Evolutionary conservation across 805 yeast species (phyloP), one percentile per base, ranked within the genome.

Genomic region (Peterozyma xylosa): DNA sequence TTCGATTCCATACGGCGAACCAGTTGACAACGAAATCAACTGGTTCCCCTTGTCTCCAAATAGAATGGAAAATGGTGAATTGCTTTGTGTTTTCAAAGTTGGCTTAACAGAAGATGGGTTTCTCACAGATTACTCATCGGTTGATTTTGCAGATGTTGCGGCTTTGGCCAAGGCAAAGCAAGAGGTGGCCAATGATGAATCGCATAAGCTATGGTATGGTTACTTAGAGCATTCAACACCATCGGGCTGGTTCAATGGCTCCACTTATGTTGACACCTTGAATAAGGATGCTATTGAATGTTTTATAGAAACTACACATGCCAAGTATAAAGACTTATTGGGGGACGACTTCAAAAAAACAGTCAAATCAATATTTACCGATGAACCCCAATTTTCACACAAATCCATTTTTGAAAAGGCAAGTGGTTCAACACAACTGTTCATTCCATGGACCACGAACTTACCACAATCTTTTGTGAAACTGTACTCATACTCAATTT

Each of bases 201-300:
- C 35, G 27, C 27, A 35, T 13, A 35, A 35, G 21, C 6, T 45
- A 7, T 45, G 48, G 48, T 45, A 41, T 34, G 48, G 38, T 18
- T 45, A 45, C 18, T 30, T 45, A 15, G 48, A 45, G 42, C 35
- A 37, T 30, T 11, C 35, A 11, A 41, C 11, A n/a, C 48, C 48
- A 4, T 11, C 30, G 9, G 45, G 39, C n/a, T 45, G 44, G 42
- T 45, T 38, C 38, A 45, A 45, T 30, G 35, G 30, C 13, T 45
- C 48, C n/a, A 33, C 48, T 9, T 45, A 45, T 32, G 45, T 45
- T 15, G 48, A 45, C 32, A 45, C 48, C 3, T 32, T 45, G 34
- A 35, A 21, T 17, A 37, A 32, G 13, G 38, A 42, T 15, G 48
- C 48, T 5, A 45, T 45, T 33, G 17, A 6, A 27, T 21, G 27